phyloP scores from a whole-genome alignment of 2,329 filamentous ascomycete species.

The Venturia effusa region DNA sequence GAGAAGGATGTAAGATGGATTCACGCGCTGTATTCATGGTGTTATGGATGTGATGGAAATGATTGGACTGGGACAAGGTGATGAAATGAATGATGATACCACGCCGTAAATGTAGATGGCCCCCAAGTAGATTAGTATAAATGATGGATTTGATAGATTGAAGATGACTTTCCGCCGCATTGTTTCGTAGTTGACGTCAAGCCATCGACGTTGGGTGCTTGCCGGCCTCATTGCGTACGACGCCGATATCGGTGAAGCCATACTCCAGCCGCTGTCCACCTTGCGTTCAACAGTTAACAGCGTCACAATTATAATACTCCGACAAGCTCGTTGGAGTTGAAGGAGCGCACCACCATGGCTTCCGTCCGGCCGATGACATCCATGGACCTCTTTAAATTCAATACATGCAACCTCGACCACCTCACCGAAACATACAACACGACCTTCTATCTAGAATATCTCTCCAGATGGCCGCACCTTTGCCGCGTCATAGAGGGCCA shows the following conservation, averaged over 20 bases:
- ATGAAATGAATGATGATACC: background rate
- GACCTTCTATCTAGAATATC: slow-evolving; percentile 90
- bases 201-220: no score
- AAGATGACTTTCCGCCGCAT: background rate
- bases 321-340: no score
- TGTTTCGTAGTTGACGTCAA: background rate
- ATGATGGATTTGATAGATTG: background rate
- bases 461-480: slow-evolving; percentile 88
- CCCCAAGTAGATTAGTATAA: background rate
- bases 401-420: slow-evolving; percentile 89
- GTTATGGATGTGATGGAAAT: background rate
- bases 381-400: slow-evolving; percentile 77
- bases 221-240: no score
- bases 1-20: background rate
- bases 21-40: background rate
- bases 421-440: slow-evolving; percentile 97
- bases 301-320: no score
- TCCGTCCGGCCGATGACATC: slow-evolving; percentile 78
- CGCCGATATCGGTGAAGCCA: no score
- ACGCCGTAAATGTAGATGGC: background rate
- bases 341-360: slow-evolving; percentile 46
- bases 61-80: background rate
- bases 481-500: slow-evolving; percentile 86
- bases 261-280: no score
- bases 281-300: no score